These are phyloP conservation scores for Rehmannia glutinosa DNA, from an alignment of 257 asterid species.

Conservation along the genomic window DNA sequence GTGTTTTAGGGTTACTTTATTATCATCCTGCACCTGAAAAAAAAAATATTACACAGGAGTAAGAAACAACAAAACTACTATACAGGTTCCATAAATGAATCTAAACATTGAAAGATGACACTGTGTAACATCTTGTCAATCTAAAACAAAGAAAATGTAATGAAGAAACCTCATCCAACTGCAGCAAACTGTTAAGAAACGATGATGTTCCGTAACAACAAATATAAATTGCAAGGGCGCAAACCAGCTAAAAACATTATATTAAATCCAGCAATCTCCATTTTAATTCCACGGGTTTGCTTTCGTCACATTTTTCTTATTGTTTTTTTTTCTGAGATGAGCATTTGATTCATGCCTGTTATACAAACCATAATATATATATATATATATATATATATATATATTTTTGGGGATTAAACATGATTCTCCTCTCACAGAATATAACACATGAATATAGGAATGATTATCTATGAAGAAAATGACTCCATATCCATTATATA, in stretches of 20 bases:
- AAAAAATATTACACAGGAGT: constrained; percentile 17
- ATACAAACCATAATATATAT: background rate
- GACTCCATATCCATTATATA: constrained; percentile 10
- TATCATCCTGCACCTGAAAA: constrained; percentile 68
- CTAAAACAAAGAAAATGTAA: too few species aligned
- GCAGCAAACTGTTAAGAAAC: background rate
- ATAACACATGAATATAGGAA: constrained; percentile 3
- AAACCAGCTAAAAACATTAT: constrained; percentile 5
- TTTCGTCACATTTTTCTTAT: constrained; percentile 4
- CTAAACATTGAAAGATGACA: background rate
- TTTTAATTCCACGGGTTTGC: constrained; percentile 1
- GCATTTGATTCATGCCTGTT: background rate
- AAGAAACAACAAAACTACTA: background rate
- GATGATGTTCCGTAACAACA: too few species aligned
- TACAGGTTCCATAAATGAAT: background rate
- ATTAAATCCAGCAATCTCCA: constrained; percentile 14
- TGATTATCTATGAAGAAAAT: background rate
- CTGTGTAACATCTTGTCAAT: too few species aligned
- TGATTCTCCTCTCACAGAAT: constrained; percentile 8
- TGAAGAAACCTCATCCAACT: constrained; percentile 4
- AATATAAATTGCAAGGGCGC: too few species aligned
- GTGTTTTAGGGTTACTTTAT: constrained; percentile 42
- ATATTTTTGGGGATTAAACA: too few species aligned
- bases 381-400: too few species aligned
- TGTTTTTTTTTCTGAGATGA: constrained; percentile 6